Evolutionary conservation across 2,329 filamentous ascomycete species (phyloP), one percentile per base, ranked within the genome.

Genomic region (Stachybotrys chartarum): DNA sequence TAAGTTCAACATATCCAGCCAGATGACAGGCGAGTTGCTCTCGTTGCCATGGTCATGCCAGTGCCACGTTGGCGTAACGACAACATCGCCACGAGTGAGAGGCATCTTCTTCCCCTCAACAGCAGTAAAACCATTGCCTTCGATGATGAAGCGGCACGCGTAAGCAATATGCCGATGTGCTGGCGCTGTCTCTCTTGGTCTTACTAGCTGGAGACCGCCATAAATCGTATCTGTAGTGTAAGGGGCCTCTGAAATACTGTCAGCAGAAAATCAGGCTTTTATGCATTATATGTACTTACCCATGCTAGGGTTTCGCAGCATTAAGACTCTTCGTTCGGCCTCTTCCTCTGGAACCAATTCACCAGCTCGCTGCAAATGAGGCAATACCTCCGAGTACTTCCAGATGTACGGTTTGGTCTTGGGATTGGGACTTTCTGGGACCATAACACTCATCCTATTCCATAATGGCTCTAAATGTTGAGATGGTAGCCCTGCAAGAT

Each of bases 41-140:
- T 84, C 79, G 51, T 83, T 83, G 3, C 81, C 81, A 55, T 84
- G 81, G 57, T 84, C 81, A 57, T 83, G 81, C 74, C 78, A 84
- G 61, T 82, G 77, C 81, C 81, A 84, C 0, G 73, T 77, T 0
- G 80, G 81, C 0, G 81, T 84, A 1, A 83, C 65, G 14, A 84
- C 78, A 1, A 84, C 77, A 58, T 84, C 81, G 8, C 80, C 80
- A 2, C 75, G 70, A 18, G 71, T 62, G 64, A 84, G 78, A 2
- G 70, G 66, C 59, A 84, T 78, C 54, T 78, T 75, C 47, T 72
- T 67, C 6, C 81, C 80, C 52, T 82, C 78, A 0, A 84, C 78
- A 1, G 81, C 79, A 0, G 81, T 84, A 61, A 83, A 84, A 1
- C 81, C 80, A 12, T 73, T 66, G 1, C 80, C 80, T 54, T 83